Conservation (phyloP, 345 rosid genomes). For the Populus euphratica region DNA sequence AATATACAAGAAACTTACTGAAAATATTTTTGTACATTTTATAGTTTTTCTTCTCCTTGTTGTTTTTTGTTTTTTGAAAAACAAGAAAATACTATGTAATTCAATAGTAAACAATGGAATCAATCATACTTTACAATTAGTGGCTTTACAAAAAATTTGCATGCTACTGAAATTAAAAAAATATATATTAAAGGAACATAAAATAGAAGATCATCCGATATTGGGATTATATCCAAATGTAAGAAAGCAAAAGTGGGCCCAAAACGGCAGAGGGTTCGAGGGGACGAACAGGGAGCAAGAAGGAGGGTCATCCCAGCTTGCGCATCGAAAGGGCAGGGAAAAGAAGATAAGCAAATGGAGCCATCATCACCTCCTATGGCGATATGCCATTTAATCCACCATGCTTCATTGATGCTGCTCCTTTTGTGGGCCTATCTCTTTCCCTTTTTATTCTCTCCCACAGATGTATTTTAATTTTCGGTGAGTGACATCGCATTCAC, state of each 20-base stretch:
- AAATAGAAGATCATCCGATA: not conserved
- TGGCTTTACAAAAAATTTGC: not conserved
- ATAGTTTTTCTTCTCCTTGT: no score
- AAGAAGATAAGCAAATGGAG: conserved; percentile 15
- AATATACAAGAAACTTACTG: no score
- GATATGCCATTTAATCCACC: conserved; percentile 36
- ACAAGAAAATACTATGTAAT: not conserved
- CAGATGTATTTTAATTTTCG: conserved; percentile 4
- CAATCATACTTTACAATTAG: not conserved
- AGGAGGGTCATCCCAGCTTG: not conserved
- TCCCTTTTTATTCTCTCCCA: conserved; percentile 15
- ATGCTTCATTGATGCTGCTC: conserved; percentile 49
- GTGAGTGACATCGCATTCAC: conserved; percentile 4
- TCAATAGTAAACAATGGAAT: not conserved
- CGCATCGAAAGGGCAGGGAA: conserved; percentile 16
- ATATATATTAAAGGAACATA: no score
- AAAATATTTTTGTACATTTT: no score
- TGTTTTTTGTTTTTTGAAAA: no score
- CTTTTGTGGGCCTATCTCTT: conserved; percentile 48
- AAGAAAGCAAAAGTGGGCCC: not conserved
- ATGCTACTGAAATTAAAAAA: no score
- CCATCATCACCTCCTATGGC: conserved; percentile 55
- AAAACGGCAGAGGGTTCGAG: conserved; percentile 9
- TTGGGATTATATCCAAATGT: not conserved
- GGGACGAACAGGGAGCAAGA: conserved; percentile 1